Percentiles rank a stretch among this genome's conserved stretches.
Evolutionary conservation across 129 eudicot species (phyloP).

Genomic region (Flaveria trinervia): DNA sequence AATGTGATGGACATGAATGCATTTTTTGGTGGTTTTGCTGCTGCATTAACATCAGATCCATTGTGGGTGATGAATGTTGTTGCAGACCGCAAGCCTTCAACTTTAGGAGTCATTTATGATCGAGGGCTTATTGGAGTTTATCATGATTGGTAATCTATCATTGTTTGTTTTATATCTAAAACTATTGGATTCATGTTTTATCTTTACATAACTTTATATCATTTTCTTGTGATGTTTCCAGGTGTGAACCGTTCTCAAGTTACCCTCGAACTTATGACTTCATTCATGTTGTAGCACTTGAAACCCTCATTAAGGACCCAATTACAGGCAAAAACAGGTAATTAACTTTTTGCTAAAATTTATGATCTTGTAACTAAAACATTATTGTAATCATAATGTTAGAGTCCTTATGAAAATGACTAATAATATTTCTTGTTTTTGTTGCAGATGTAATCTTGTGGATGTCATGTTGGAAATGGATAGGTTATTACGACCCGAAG

Average conservation of each 20-base stretch:
- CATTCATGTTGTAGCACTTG: constrained; percentile 73
- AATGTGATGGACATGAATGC: constrained; percentile 98
- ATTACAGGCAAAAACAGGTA: constrained; percentile 80
- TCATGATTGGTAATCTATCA: constrained; percentile 84
- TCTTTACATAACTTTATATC: neutral
- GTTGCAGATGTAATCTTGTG: constrained; percentile 78
- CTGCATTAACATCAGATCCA: constrained; percentile 79
- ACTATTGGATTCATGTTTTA: neutral
- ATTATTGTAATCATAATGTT: neutral
- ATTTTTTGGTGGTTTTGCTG: constrained; percentile 96
- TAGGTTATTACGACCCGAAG: constrained; percentile 77
- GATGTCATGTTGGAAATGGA: constrained; percentile 90
- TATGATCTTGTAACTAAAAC: neutral
- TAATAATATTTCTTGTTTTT: constrained; percentile 4
- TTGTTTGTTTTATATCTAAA: neutral
- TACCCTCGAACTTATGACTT: constrained; percentile 96
- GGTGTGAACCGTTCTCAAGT: constrained; percentile 99
- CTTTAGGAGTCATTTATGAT: constrained; percentile 84
- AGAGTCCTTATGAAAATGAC: neutral
- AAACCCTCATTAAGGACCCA: constrained; percentile 73
- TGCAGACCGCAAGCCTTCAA: constrained; percentile 75
- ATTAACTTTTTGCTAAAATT: neutral
- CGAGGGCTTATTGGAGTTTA: constrained; percentile 91
- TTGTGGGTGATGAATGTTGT: constrained; percentile 99
- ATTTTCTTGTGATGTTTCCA: constrained; percentile 23